Evolutionary conservation across 371 early-diverging fungal genomes (phyloP), one percentile per base, ranked within the genome.

Genomic region (Mucor velutinosus): DNA sequence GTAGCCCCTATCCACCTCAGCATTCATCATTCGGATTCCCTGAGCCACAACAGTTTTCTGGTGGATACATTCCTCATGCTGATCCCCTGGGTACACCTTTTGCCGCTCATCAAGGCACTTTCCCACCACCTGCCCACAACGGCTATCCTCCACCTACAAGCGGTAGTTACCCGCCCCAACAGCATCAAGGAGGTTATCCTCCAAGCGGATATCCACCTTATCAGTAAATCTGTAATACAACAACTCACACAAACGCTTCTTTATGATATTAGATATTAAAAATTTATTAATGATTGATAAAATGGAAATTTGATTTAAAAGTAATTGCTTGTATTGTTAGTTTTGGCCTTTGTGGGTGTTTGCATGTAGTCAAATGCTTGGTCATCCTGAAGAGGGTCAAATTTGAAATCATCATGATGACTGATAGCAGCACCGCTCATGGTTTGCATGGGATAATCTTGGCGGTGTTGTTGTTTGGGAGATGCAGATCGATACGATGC

Each of bases 81-180:
- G 59, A 64, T 32, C 15, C 51, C 7, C 58, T 70, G 19, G 76
- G 76, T 11, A 68, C 74, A 14, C 76, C 76, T 10, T 76, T 73
- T 69, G 76, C 76, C 12, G 76, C 74, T 17, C 76, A 76, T 58
- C 68, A 69, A 66, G 74, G 71, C 6, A 62, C 37, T 25, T 70
- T 39, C 45, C 37, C 61, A 35, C 41, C 65, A 7, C 41, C 33
- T n/a, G 53, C 55, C 23, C 57, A n/a, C 4, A 39, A 27, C 47
- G 65, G 67, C 21, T 63, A 62, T 29, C 69, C 69, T 5, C 65
- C 69, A 33, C 59, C 14, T 58, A 59, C 56, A 0, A 39, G 19
- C 10, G 10, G 12, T 2, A 63, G 60, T 12, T 70, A 65, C 32
- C 68, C 72, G 17, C 67, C 72, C 39, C 25, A 63, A 2, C 49